Conservation (phyloP, 2,329 filamentous ascomycete genomes). For the Epichloe baconii region DNA sequence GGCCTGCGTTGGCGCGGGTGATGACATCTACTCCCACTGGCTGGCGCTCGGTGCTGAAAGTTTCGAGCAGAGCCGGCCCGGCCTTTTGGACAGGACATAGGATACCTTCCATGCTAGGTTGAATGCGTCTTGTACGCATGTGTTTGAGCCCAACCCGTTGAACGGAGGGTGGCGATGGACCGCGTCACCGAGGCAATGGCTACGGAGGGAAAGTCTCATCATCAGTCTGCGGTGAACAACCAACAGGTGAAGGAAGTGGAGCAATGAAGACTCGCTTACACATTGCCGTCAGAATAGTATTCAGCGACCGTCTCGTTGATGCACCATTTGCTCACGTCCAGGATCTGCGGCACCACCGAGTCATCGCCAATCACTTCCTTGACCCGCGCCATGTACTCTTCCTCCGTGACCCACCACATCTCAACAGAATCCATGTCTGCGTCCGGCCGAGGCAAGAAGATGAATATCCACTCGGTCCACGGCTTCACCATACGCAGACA, state of each 20-base stretch:
- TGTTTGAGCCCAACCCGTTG: conserved; percentile 45
- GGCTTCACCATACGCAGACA: conserved; percentile 48
- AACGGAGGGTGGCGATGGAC: conserved; percentile 45
- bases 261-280: conserved; percentile 20
- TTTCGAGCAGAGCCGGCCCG: conserved; percentile 24
- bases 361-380: conserved; percentile 42
- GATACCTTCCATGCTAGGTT: conserved; percentile 44
- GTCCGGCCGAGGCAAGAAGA: conserved; percentile 32
- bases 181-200: conserved; percentile 43
- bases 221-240: neutral
- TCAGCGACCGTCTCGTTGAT: conserved; percentile 50
- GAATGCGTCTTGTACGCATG: conserved; percentile 43
- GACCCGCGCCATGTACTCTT: conserved; percentile 33
- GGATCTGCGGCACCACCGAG: conserved; percentile 31
- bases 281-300: conserved; percentile 36
- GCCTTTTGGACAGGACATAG: conserved; percentile 26
- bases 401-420: conserved; percentile 21
- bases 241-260: neutral
- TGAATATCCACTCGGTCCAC: conserved; percentile 50
- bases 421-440: conserved; percentile 19
- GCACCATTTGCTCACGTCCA: conserved; percentile 43
- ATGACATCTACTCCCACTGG: conserved; percentile 36
- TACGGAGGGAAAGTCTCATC: conserved; percentile 7
- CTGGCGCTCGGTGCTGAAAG: conserved; percentile 33
- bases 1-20: conserved; percentile 42